Percentiles rank a stretch among this genome's conserved stretches.
These are phyloP conservation scores for Verticillium isaacii DNA, from an alignment of 2,329 filamentous ascomycete species.

Conservation along the genomic window DNA sequence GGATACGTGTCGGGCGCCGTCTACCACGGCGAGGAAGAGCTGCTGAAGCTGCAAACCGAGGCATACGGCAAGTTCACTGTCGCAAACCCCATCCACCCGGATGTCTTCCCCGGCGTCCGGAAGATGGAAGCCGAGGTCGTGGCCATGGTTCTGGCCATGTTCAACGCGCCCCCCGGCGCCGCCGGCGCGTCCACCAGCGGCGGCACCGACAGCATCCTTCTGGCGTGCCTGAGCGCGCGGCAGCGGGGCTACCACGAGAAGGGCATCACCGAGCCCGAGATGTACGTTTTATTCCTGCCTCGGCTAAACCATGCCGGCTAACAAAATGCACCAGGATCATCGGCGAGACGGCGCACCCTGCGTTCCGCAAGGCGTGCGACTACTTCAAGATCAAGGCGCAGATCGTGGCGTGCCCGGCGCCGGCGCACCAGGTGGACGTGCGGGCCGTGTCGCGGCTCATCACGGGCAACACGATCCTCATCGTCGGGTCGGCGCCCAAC, in stretches of 20 bases:
- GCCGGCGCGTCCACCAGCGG: conserved; percentile 89
- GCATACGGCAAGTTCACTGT: conserved; percentile 94
- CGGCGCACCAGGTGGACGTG: conserved; percentile 78
- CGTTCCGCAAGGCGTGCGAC: conserved; percentile 89
- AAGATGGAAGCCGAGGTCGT: conserved; percentile 99
- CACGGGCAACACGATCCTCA: conserved; percentile 88
- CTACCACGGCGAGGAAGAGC: conserved; percentile 83
- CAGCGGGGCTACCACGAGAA: conserved; percentile 85
- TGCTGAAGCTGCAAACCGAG: conserved; percentile 82
- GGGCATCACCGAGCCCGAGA: conserved; percentile 87
- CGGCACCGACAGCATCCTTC: conserved; percentile 93
- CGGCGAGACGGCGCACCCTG: conserved; percentile 89
- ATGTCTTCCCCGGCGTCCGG: conserved; percentile 94
- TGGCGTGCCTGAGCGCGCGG: conserved; percentile 86
- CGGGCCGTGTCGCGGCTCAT: conserved; percentile 75
- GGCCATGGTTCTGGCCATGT: conserved; percentile 81
- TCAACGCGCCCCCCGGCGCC: conserved; percentile 80
- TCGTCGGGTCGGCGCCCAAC: conserved; percentile 94
- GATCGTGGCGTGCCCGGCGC: conserved; percentile 79
- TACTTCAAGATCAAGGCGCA: conserved; percentile 98
- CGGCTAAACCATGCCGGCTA: not conserved
- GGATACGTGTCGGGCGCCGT: conserved; percentile 91
- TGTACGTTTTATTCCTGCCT: conserved; percentile 50
- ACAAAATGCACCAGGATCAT: conserved; percentile 63
- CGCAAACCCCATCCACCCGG: conserved; percentile 92